Evolutionary conservation across 2,329 filamentous ascomycete species (phyloP).

Genomic region (Huntiella savannae): DNA sequence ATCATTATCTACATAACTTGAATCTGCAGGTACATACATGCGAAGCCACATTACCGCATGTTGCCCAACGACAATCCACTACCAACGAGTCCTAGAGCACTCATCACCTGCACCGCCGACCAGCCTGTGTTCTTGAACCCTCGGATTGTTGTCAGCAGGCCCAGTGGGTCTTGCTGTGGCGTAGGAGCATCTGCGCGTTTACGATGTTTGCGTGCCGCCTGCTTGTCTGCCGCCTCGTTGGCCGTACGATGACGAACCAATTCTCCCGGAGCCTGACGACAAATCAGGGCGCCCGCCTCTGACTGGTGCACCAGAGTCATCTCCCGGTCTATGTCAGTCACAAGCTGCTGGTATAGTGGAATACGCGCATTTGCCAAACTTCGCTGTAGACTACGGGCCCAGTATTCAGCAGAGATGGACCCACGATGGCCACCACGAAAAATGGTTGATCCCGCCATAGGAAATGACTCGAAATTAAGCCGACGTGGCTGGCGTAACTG

Average conservation of each 20-base stretch:
- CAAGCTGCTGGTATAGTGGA: constrained; percentile 43
- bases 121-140: constrained; percentile 7
- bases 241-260: neutral
- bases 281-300: constrained; percentile 42
- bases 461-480: neutral
- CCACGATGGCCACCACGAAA: neutral
- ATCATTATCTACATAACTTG: too few species aligned
- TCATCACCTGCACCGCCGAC: constrained; percentile 10
- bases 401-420: constrained; percentile 19
- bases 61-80: constrained; percentile 6
- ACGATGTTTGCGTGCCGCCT: neutral
- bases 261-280: constrained; percentile 17
- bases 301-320: constrained; percentile 44
- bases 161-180: constrained; percentile 10
- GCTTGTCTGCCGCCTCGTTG: neutral
- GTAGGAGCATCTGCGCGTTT: neutral
- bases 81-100: constrained; percentile 7
- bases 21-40: too few species aligned
- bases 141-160: constrained; percentile 4
- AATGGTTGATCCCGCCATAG: neutral
- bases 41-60: neutral
- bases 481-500: neutral
- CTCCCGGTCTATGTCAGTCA: constrained; percentile 51
- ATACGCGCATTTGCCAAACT: constrained; percentile 53
- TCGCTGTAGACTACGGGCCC: constrained; percentile 64